A percentile compares a stretch with the other conserved stretches of the same genome.
Evolutionary conservation across 140 eudicot species (phyloP).

Genomic region (Ambrosia hybrid): DNA sequence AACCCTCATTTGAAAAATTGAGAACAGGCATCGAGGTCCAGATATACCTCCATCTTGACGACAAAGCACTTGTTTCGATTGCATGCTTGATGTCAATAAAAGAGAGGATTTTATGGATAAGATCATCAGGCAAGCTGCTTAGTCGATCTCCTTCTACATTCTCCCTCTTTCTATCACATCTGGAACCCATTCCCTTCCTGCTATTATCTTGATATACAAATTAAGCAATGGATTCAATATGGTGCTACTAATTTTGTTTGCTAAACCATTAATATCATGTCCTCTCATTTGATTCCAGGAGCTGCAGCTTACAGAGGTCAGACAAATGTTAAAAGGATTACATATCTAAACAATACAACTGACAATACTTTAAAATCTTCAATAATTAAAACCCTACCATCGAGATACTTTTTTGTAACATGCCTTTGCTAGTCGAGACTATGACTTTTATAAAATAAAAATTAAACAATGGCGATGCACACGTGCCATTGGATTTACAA

Average conservation of each 20-base stretch:
- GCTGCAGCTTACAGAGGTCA: background rate
- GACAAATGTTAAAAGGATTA: no score
- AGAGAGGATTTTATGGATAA: background rate
- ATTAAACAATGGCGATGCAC: no score
- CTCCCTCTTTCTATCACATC: no score
- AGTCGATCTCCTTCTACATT: background rate
- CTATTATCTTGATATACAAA: no score
- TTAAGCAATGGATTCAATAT: background rate
- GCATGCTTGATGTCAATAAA: background rate
- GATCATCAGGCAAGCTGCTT: background rate
- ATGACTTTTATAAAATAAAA: no score
- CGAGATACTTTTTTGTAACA: no score
- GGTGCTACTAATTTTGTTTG: background rate
- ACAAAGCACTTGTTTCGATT: background rate
- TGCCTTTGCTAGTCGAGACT: no score
- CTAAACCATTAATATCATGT: background rate
- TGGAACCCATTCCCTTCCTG: no score
- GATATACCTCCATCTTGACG: background rate
- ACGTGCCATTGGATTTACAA: no score
- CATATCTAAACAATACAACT: no score
- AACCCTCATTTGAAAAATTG: background rate
- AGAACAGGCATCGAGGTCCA: background rate
- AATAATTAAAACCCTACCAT: no score
- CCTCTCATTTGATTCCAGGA: background rate
- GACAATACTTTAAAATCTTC: no score